phyloP scores from a whole-genome alignment of 176 grass and related monocot species.

The Melocanna baccifera region DNA sequence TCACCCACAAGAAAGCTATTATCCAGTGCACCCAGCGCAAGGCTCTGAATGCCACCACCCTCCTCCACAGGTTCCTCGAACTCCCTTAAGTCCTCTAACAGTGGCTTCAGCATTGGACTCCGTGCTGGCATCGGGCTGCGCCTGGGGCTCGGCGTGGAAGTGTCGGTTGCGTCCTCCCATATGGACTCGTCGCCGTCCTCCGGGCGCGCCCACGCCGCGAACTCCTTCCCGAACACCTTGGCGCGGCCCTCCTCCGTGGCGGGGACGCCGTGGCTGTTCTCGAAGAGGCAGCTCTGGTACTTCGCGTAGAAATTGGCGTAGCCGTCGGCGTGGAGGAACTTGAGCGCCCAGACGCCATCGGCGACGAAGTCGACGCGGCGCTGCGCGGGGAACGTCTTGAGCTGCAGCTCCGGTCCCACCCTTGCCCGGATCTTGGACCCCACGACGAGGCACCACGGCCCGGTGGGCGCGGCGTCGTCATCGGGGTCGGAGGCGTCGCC shows the following conservation, averaged over 20 bases:
- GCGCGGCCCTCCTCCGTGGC: conserved; percentile 64
- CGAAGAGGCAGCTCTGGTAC: conserved; percentile 78
- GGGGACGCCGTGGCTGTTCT: conserved; percentile 77
- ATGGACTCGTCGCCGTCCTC: conserved; percentile 74
- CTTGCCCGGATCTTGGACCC: conserved; percentile 65
- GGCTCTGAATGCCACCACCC: conserved; percentile 64
- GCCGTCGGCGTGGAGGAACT: conserved; percentile 61
- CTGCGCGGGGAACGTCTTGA: conserved; percentile 74
- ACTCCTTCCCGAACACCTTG: conserved; percentile 95
- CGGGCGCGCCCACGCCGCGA: conserved; percentile 80
- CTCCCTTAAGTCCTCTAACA: conserved; percentile 82
- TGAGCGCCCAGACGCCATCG: conserved; percentile 89
- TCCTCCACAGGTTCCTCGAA: conserved; percentile 67
- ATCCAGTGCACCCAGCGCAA: conserved; percentile 71
- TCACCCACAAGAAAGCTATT: conserved; percentile 77
- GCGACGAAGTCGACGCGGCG: conserved; percentile 79
- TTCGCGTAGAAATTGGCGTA: conserved; percentile 60
- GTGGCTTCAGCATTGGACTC: conserved; percentile 28
- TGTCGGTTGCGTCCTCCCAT: conserved; percentile 68
- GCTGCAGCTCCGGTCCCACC: conserved; percentile 77
- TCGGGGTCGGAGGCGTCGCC: conserved; percentile 46
- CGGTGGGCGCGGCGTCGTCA: conserved; percentile 30
- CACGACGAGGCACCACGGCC: conserved; percentile 71
- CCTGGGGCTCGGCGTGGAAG: conserved; percentile 38
- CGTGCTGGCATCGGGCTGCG: conserved; percentile 28